Conservation (phyloP, 495 filamentous ascomycete genomes). For the Penicillium taxi region DNA sequence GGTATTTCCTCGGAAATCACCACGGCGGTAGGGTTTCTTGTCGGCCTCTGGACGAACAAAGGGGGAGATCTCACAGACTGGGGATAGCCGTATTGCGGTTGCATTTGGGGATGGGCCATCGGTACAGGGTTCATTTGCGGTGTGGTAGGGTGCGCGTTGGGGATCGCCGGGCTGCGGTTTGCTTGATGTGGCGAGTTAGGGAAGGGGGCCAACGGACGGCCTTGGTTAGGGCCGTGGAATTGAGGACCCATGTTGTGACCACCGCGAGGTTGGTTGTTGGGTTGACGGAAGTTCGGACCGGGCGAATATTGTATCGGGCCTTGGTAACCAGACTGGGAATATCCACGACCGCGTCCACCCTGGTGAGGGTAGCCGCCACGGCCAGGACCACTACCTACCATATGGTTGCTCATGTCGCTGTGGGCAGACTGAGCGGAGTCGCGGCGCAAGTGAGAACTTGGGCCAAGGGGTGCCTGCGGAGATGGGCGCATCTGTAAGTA, state of each 20-base stretch:
- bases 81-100: conserved; percentile 51
- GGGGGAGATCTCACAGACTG: conserved; percentile 58
- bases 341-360: conserved; percentile 63
- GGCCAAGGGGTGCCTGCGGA: conserved; percentile 50
- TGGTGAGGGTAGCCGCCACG: conserved; percentile 49
- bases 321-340: conserved; percentile 50
- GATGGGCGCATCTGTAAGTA: conserved; percentile 51
- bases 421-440: conserved; percentile 76
- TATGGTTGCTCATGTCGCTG: conserved; percentile 61
- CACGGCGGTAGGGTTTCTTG: conserved; percentile 21
- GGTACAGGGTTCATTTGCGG: conserved; percentile 58
- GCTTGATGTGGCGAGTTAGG: conserved; percentile 60
- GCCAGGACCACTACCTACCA: conserved; percentile 41
- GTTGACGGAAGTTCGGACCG: conserved; percentile 47
- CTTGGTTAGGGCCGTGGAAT: conserved; percentile 50
- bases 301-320: conserved; percentile 64
- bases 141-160: conserved; percentile 58
- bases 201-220: conserved; percentile 47
- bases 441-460: conserved; percentile 65
- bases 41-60: conserved; percentile 7
- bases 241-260: conserved; percentile 55
- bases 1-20: conserved; percentile 14
- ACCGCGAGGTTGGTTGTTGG: conserved; percentile 55
- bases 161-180: conserved; percentile 64
- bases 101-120: conserved; percentile 50